A percentile compares a stretch with the other conserved stretches of the same genome.
Conservation (phyloP, 2,329 filamentous ascomycete species). For the Ophiocordyceps camponoti-rufipedis region DNA sequence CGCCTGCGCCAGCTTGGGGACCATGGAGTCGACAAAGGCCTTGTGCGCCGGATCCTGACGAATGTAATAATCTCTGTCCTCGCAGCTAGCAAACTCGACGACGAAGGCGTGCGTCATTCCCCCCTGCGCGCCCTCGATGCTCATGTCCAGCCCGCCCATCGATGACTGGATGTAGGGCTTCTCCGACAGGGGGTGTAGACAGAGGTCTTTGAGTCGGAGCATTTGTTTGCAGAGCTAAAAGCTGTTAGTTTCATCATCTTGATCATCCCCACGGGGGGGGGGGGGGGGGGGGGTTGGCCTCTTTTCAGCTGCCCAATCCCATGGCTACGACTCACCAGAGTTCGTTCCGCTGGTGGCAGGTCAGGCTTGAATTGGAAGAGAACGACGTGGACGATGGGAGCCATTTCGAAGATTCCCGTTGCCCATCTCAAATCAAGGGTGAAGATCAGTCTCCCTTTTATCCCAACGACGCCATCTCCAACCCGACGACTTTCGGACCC, state of each 20-base stretch:
- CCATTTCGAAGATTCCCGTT: background rate
- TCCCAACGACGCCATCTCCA: too few relatives aligned
- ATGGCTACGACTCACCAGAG: constrained; percentile 1
- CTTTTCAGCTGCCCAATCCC: background rate
- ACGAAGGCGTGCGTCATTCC: constrained; percentile 52
- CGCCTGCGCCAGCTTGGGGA: constrained; percentile 27
- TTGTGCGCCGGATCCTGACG: constrained; percentile 43
- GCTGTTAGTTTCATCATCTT: too few relatives aligned
- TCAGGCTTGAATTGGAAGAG: constrained; percentile 7
- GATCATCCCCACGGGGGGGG: too few relatives aligned
- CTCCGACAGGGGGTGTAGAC: constrained; percentile 40
- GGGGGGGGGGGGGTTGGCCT: background rate
- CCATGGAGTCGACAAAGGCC: constrained; percentile 33
- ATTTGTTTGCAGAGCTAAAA: constrained; percentile 7
- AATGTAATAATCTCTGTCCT: constrained; percentile 52
- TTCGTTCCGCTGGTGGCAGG: constrained; percentile 1
- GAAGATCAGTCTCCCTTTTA: too few relatives aligned
- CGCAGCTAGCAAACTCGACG: constrained; percentile 41
- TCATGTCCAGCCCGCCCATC: constrained; percentile 42
- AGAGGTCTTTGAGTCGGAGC: constrained; percentile 35
- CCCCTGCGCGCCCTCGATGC: constrained; percentile 30
- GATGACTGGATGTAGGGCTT: constrained; percentile 41
- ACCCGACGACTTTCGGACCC: too few relatives aligned
- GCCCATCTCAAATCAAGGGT: too few relatives aligned
- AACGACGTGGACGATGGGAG: constrained; percentile 6